phyloP scores from a whole-genome alignment of 202 grass and related monocot species.

The Panicum virgatum region DNA sequence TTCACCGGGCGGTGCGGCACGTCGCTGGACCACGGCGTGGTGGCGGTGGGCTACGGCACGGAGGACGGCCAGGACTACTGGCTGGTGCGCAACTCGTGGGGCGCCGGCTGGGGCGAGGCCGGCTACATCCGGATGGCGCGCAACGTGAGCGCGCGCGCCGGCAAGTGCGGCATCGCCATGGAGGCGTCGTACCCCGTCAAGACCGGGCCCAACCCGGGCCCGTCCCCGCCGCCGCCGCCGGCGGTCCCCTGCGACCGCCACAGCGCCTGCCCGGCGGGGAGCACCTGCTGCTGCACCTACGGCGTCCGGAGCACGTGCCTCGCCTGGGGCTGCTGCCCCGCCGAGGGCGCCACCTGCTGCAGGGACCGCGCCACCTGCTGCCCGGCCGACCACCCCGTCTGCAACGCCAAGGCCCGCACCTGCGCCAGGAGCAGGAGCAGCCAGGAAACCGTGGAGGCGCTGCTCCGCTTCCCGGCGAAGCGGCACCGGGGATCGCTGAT shows the following conservation, averaged over 20 bases:
- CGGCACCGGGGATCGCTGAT: neutral
- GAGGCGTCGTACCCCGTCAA: conserved; percentile 71
- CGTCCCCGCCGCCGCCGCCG: conserved; percentile 29
- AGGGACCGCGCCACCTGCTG: conserved; percentile 55
- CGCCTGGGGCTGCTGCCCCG: conserved; percentile 77
- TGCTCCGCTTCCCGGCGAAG: conserved; percentile 50
- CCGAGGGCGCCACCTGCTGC: conserved; percentile 63
- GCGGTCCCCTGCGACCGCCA: conserved; percentile 35
- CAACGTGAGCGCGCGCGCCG: conserved; percentile 26
- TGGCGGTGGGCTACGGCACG: conserved; percentile 68
- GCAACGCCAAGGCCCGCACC: conserved; percentile 49
- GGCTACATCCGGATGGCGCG: conserved; percentile 78
- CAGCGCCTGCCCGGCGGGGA: conserved; percentile 47
- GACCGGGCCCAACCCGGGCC: conserved; percentile 43
- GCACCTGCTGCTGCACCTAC: conserved; percentile 72
- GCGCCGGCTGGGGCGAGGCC: conserved; percentile 58
- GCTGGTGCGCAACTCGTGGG: conserved; percentile 86
- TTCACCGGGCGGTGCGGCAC: conserved; percentile 66
- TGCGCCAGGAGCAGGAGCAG: conserved; percentile 55
- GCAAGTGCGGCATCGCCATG: conserved; percentile 78
- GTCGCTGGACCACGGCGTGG: conserved; percentile 64
- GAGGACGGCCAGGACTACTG: conserved; percentile 58
- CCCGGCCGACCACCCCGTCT: conserved; percentile 55
- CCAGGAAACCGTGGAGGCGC: conserved; percentile 43
- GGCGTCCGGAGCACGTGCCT: conserved; percentile 53